These are phyloP conservation scores for Xeromyces bisporus DNA, from an alignment of 495 filamentous ascomycete species.

Conservation along the genomic window DNA sequence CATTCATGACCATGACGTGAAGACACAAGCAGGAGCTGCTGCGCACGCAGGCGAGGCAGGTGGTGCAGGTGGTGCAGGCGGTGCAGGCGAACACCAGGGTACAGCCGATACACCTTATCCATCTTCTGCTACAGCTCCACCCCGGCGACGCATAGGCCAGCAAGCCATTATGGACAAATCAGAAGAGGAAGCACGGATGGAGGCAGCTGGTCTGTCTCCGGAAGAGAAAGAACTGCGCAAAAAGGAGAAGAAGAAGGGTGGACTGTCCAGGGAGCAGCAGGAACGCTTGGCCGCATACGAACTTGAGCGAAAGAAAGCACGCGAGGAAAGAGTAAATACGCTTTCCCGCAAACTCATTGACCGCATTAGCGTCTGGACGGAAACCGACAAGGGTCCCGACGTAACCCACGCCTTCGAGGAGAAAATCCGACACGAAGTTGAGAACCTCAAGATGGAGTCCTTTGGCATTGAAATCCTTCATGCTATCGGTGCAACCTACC, in stretches of 20 bases:
- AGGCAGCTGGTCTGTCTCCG: slow-evolving; percentile 50
- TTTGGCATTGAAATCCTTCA: slow-evolving; percentile 96
- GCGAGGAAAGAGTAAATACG: slow-evolving; percentile 80
- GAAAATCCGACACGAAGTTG: slow-evolving; percentile 87
- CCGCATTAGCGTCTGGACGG: slow-evolving; percentile 88
- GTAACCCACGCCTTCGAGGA: slow-evolving; percentile 81
- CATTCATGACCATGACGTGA: slow-evolving; percentile 21
- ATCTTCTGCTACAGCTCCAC: slow-evolving; percentile 53
- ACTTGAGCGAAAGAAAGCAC: slow-evolving; percentile 60
- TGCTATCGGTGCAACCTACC: slow-evolving; percentile 78
- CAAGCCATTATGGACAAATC: slow-evolving; percentile 78
- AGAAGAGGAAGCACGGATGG: slow-evolving; percentile 64
- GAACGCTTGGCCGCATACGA: slow-evolving; percentile 83
- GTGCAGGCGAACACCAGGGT: too few species aligned
- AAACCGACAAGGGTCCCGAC: slow-evolving; percentile 77
- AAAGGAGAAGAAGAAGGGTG: slow-evolving; percentile 78
- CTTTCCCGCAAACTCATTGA: slow-evolving; percentile 73
- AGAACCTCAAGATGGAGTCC: slow-evolving; percentile 97
- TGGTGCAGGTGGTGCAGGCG: too few species aligned
- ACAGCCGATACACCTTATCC: too few species aligned
- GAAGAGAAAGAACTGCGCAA: slow-evolving; percentile 63
- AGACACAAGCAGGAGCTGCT: slow-evolving; percentile 12
- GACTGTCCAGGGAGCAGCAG: slow-evolving; percentile 72
- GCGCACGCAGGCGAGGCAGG: too few species aligned
- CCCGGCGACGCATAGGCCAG: slow-evolving; percentile 50